Base-by-base conservation (phyloP, 202 grass and related monocot genomes). In the Carex arenaria region DNA sequence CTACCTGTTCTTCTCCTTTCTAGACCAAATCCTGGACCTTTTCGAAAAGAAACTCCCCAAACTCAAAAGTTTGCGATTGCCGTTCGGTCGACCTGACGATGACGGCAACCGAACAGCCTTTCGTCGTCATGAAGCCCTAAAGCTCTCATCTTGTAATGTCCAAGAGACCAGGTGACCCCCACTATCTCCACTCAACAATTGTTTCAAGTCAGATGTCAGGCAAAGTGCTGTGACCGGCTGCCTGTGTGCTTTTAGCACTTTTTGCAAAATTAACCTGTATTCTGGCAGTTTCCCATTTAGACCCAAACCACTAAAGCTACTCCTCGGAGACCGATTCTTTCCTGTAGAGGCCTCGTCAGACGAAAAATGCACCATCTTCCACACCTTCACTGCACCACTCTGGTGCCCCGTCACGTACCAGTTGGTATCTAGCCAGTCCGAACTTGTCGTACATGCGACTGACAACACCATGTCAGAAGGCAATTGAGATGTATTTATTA, bases 321-420 rank as follows among this genome's bases (percentile, higher is more conserved):
- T 78, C 12, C 78, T 56, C 11, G 91, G 87, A 2, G 87, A 90
- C 71, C 87, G 91, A 71, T 68, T 85, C 77, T 90, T 92, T 56
- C n/a, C 89, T 78, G 80, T 87, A 49, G 51, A 71, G 19, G 67
- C 87, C 64, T 99, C 93, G 51, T 94, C 89, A 65, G 91, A 86
- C 7, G 87, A 94, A 91, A 63, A 89, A 86, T 99, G 93, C 59
- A 99, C 91, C 97, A 99, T 99, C 74, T 96, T 96, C 97, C 97
- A 99, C 47, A 99, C 90, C 88, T 99, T 99, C 47, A 99, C 93
- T 45, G 93, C 97, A 61, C 97, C 97, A 32, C 97, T 99, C 86
- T 99, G 97, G 63, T 99, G 97, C 59, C 97, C 97, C 42, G 97
- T 99, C 79, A 96, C 93, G 5, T 89, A 99, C 93, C 97, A 99